Percentiles rank a stretch among this genome's conserved stretches.
These are phyloP conservation scores for Microcyclospora tardicrescens DNA, from an alignment of 2,329 filamentous ascomycete genomes.

Conservation along the genomic window DNA sequence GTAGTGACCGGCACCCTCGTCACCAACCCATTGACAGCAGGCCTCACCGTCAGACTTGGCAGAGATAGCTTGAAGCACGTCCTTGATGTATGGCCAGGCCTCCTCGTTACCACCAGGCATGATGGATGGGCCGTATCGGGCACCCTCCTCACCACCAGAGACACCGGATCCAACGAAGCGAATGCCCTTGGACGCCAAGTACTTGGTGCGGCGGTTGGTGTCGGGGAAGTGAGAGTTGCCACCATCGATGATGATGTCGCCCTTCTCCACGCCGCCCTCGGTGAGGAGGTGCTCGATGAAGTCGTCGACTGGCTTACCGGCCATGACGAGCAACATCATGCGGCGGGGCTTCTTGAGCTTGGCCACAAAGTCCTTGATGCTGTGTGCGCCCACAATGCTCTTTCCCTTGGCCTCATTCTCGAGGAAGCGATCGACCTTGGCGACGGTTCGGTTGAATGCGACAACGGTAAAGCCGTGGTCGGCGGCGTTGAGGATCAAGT, in stretches of 20 bases:
- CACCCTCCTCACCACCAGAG: slow-evolving; percentile 98
- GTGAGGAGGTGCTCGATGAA: slow-evolving; percentile 88
- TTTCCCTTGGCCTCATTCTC: slow-evolving; percentile 52
- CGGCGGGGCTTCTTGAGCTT: slow-evolving; percentile 97
- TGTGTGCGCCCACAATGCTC: slow-evolving; percentile 86
- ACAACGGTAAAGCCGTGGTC: slow-evolving; percentile 77
- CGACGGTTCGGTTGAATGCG: slow-evolving; percentile 96
- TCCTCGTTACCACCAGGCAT: slow-evolving; percentile 99
- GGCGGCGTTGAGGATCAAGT: slow-evolving; percentile 43
- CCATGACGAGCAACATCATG: slow-evolving; percentile 98
- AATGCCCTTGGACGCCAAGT: slow-evolving; percentile 76
- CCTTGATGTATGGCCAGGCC: slow-evolving; percentile 97
- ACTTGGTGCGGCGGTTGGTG: slow-evolving; percentile 91
- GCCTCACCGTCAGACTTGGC: slow-evolving; percentile 95
- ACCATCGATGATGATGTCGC: slow-evolving; percentile 98
- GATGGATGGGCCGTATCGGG: slow-evolving; percentile 88
- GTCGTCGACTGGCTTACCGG: slow-evolving; percentile 92
- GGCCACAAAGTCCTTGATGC: slow-evolving; percentile 81
- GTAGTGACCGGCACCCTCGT: slow-evolving; percentile 98
- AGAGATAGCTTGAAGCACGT: slow-evolving; percentile 94
- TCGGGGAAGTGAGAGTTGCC: slow-evolving; percentile 99
- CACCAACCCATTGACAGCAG: slow-evolving; percentile 99
- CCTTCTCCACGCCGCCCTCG: slow-evolving; percentile 55
- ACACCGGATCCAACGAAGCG: slow-evolving; percentile 95
- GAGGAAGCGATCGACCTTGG: slow-evolving; percentile 73